Evolutionary conservation across 176 grass and related monocot genomes (phyloP).

Genomic region (Microstegium vimineum): DNA sequence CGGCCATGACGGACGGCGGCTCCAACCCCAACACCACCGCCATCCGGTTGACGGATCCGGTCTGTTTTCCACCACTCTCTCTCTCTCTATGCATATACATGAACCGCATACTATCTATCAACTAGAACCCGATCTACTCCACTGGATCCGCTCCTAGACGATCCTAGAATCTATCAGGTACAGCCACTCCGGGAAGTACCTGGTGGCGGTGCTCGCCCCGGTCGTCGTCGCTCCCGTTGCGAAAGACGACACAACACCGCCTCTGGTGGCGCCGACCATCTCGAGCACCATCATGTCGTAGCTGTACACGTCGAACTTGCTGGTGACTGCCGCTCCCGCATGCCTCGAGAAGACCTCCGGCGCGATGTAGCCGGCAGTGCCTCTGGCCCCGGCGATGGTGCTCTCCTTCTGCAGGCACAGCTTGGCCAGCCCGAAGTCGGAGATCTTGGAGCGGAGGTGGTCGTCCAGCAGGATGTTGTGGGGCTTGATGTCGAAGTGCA

Average conservation of each 20-base stretch:
- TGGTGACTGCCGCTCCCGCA: slow-evolving; percentile 33
- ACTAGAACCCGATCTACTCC: no score
- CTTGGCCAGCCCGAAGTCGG: slow-evolving; percentile 61
- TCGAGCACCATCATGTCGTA: slow-evolving; percentile 57
- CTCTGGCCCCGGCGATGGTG: slow-evolving; percentile 24
- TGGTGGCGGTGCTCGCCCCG: background rate
- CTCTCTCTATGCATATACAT: no score
- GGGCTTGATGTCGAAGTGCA: slow-evolving; percentile 64
- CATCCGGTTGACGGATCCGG: no score
- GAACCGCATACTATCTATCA: no score
- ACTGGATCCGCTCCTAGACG: no score
- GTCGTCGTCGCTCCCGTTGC: background rate
- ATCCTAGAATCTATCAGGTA: no score
- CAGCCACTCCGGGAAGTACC: slow-evolving; percentile 44
- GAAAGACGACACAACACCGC: background rate
- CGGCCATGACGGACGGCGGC: no score
- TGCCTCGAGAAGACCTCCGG: slow-evolving; percentile 31
- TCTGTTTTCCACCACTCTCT: no score
- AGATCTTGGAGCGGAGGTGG: slow-evolving; percentile 36
- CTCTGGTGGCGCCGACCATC: slow-evolving; percentile 25
- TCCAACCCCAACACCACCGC: no score
- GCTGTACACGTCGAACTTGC: slow-evolving; percentile 57
- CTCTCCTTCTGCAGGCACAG: slow-evolving; percentile 39
- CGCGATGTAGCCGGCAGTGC: slow-evolving; percentile 54
- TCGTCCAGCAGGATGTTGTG: slow-evolving; percentile 58